Conservation (phyloP, 768 basidiomycete genomes). For the Sporobolomyces roseus region DNA sequence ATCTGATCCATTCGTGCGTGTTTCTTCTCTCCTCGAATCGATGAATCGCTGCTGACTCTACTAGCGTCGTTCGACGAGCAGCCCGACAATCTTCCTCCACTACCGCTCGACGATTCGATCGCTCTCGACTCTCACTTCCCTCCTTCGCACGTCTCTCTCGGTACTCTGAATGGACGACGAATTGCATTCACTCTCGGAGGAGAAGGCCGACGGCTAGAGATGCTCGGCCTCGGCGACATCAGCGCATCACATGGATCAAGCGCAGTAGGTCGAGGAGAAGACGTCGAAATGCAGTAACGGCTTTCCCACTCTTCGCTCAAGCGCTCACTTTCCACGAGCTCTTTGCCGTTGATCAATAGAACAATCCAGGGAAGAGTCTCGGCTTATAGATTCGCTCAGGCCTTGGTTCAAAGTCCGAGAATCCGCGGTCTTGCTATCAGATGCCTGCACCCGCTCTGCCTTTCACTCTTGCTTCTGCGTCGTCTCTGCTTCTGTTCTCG, state of each 20-base stretch:
- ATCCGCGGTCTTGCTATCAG: no score
- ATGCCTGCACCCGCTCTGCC: no score
- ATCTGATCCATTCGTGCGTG: neutral
- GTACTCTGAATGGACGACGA: neutral
- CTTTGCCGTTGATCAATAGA: neutral
- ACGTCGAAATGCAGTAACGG: neutral
- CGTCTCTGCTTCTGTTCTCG: no score
- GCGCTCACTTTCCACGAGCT: neutral
- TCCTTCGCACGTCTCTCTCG: constrained; percentile 2
- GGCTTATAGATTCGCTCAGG: no score
- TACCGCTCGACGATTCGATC: neutral
- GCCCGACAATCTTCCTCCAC: neutral
- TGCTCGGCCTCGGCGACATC: neutral
- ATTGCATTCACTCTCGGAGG: neutral
- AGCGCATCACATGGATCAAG: no score
- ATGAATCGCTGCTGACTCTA: neutral
- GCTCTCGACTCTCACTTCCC: constrained; percentile 15
- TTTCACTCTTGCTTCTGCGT: no score
- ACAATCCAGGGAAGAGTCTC: no score
- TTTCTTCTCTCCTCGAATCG: neutral
- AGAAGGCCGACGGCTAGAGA: constrained; percentile 6
- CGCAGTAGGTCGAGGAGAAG: constrained; percentile 14
- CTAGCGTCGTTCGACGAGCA: neutral
- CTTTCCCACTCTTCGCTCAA: neutral
- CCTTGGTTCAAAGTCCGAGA: no score